These are phyloP conservation scores for Eruca vesicaria DNA, from an alignment of 441 rosid species.

Conservation along the genomic window DNA sequence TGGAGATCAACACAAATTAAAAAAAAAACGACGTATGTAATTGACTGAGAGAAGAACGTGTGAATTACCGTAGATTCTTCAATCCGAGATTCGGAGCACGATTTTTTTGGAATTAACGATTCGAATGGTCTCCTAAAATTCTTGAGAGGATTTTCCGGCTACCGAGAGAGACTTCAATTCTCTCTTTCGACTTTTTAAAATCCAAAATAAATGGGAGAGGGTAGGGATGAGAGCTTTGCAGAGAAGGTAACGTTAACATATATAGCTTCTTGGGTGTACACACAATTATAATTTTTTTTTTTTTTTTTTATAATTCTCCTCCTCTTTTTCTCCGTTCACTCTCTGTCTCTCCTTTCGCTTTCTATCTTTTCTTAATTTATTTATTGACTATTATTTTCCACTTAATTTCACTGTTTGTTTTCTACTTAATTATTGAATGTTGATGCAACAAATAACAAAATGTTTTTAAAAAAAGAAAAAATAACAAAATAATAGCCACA, in stretches of 20 bases:
- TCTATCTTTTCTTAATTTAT: slow-evolving; percentile 16
- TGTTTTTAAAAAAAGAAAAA: too few species aligned
- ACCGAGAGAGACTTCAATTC: slow-evolving; percentile 22
- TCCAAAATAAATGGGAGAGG: slow-evolving; percentile 13
- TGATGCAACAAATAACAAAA: neutral
- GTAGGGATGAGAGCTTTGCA: slow-evolving; percentile 28
- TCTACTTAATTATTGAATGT: neutral
- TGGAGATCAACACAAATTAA: neutral
- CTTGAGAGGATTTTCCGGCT: slow-evolving; percentile 7
- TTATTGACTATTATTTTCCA: slow-evolving; percentile 3
- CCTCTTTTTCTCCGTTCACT: neutral
- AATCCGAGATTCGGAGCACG: neutral
- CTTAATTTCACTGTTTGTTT: neutral
- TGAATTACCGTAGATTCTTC: neutral
- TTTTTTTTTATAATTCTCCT: neutral
- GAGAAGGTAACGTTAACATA: slow-evolving; percentile 30
- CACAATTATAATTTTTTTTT: neutral
- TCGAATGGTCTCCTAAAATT: slow-evolving; percentile 12
- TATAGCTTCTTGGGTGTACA: slow-evolving; percentile 23
- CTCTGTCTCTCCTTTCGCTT: slow-evolving; percentile 19
- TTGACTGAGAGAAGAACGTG: neutral
- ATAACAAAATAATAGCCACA: neutral
- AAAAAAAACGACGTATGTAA: neutral
- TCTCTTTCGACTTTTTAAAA: neutral
- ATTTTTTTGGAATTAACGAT: neutral